Evolutionary conservation across 2,329 filamentous ascomycete genomes (phyloP), one percentile per base, ranked within the genome.

Genomic region (Penicillium sp.): DNA sequence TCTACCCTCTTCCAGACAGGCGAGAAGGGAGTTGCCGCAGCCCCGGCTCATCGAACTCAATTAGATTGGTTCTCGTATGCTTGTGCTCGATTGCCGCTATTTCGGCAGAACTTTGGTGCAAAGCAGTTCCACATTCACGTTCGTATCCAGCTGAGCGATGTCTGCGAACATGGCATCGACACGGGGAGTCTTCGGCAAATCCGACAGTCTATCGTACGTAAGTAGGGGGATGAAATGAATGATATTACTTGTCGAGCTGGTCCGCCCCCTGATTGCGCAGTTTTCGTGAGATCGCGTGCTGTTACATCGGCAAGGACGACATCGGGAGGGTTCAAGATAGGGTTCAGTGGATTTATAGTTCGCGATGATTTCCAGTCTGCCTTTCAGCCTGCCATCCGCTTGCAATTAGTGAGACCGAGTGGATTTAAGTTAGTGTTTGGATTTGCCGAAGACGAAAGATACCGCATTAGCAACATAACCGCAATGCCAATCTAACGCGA

Each of bases 381-480:
- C 35, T n/a, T 35, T 39, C n/a, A 52, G 39, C 23, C 36, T 16
- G 16, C 18, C 38, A 35, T 48, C 23, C 13, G 29, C 13, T 29
- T 4, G 11, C 18, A 32, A 18, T 36, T 35, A 13, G 23, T 32
- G 16, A 38, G 32, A 39, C 38, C 39, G 47, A 46, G 38, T 16
- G n/a, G 13, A 19, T 27, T 45, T 42, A 30, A 23, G 18, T 35
- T 27, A 51, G 27, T 18, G 16, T 35, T 52, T 47, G 27, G 36
- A n/a, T 52, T 36, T 29, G 36, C 13, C 50, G 40, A 42, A 42
- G 38, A 40, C 23, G 53, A 58, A 53, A 62, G 54, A 59, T 51
- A 58, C 57, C 61, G 50, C 60, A 67, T 70, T 63, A 55, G 55
- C 62, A 68, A 61, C 39, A 61, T 61, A 64, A 60, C 62, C 56